Evolutionary conservation across 2,329 filamentous ascomycete genomes (phyloP).

Genomic region (Fusarium anguioides): DNA sequence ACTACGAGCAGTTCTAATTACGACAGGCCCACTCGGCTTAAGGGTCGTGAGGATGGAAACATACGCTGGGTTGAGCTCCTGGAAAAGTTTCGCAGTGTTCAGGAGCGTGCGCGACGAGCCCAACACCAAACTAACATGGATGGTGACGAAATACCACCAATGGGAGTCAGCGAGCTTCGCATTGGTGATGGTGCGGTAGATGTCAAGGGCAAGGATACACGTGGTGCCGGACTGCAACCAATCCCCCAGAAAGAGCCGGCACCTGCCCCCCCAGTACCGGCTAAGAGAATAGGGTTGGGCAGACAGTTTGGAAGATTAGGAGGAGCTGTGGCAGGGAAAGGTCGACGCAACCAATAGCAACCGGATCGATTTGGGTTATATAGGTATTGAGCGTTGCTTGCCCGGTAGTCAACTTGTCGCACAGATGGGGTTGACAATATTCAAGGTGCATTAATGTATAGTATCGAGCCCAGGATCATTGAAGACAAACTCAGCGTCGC

Average conservation of each 20-base stretch:
- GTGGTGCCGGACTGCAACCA: constrained; percentile 51
- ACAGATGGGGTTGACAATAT: background rate
- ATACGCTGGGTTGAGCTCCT: constrained; percentile 94
- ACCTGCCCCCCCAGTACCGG: constrained; percentile 55
- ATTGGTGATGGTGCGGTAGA: constrained; percentile 55
- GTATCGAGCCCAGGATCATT: constrained; percentile 25
- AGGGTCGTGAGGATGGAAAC: constrained; percentile 80
- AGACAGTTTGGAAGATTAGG: constrained; percentile 77
- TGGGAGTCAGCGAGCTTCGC: constrained; percentile 57
- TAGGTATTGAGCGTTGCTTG: constrained; percentile 20
- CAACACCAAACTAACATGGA: constrained; percentile 67
- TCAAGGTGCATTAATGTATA: constrained; percentile 34
- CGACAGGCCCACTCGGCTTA: constrained; percentile 82
- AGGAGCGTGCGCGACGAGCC: constrained; percentile 82
- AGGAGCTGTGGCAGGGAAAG: constrained; percentile 75
- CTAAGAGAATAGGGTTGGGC: constrained; percentile 72
- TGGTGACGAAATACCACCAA: constrained; percentile 58
- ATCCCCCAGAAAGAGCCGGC: constrained; percentile 63
- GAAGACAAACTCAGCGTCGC: constrained; percentile 43
- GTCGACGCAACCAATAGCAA: constrained; percentile 59
- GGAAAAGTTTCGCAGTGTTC: constrained; percentile 92
- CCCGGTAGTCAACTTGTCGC: constrained; percentile 3
- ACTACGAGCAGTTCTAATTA: constrained; percentile 67
- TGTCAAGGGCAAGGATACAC: constrained; percentile 56
- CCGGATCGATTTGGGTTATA: constrained; percentile 10